Conservation (phyloP, 2,329 filamentous ascomycete genomes). For the Claviceps digitariae region DNA sequence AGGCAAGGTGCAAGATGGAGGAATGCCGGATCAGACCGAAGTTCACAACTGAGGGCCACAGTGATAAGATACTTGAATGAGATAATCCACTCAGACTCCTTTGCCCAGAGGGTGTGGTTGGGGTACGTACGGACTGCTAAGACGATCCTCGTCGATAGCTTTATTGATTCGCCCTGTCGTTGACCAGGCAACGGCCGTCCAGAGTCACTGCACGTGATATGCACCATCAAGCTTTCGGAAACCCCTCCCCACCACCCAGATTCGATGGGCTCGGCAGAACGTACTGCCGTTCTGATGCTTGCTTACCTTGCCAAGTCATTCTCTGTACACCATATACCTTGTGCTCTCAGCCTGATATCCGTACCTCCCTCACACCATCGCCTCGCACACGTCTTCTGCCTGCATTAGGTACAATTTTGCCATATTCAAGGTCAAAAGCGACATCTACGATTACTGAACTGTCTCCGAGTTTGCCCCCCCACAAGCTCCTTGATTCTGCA, state of each 20-base stretch:
- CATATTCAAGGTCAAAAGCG: neutral
- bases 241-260: neutral
- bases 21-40: neutral
- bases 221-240: neutral
- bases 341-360: constrained; percentile 17
- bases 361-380: constrained; percentile 9
- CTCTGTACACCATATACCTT: constrained; percentile 17
- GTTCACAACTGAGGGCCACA: neutral
- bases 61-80: neutral
- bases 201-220: constrained; percentile 14
- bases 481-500: constrained; percentile 13
- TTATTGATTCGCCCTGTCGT: constrained; percentile 5
- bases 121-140: neutral
- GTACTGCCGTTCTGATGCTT: constrained; percentile 15
- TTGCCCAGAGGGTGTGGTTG: neutral
- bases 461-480: constrained; percentile 9
- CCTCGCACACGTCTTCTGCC: constrained; percentile 1
- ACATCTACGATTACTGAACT: constrained; percentile 10
- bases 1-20: neutral
- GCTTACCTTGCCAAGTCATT: constrained; percentile 13
- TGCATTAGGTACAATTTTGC: constrained; percentile 3
- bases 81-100: neutral
- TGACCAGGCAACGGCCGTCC: constrained; percentile 9
- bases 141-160: constrained; percentile 1
- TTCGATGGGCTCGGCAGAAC: constrained; percentile 15